These are phyloP conservation scores for Leccinum arenicola DNA, from an alignment of 768 basidiomycete species.

Conservation along the genomic window DNA sequence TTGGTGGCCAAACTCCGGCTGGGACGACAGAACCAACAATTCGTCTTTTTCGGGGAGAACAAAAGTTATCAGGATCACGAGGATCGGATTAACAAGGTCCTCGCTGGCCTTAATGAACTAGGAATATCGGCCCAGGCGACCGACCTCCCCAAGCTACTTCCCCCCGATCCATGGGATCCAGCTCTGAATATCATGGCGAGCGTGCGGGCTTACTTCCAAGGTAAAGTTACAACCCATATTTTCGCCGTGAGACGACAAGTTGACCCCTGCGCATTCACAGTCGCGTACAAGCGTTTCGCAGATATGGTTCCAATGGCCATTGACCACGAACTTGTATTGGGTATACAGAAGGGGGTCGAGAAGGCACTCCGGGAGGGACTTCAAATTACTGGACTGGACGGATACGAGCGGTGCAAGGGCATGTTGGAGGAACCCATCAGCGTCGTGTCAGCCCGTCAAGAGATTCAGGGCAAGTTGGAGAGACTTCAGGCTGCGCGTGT, in stretches of 20 bases:
- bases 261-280: conserved; percentile 26
- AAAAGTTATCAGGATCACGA: too few relatives aligned
- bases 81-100: conserved; percentile 29
- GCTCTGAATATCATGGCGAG: conserved; percentile 67
- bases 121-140: conserved; percentile 35
- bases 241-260: background rate
- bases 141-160: conserved; percentile 50
- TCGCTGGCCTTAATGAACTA: conserved; percentile 10
- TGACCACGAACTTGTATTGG: conserved; percentile 34
- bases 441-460: conserved; percentile 44
- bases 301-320: conserved; percentile 44
- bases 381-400: conserved; percentile 48
- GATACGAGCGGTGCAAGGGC: conserved; percentile 44
- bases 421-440: conserved; percentile 50
- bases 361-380: conserved; percentile 46
- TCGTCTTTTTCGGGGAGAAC: too few relatives aligned
- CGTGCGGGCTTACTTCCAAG: conserved; percentile 74
- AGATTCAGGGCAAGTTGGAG: conserved; percentile 49
- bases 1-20: conserved; percentile 9
- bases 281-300: conserved; percentile 44
- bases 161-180: conserved; percentile 48
- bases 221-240: conserved; percentile 32
- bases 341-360: conserved; percentile 46
- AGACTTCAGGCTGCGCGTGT: conserved; percentile 45
- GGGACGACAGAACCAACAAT: background rate